phyloP scores from a whole-genome alignment of 352 stramenopile genomes.

The Globisporangium nunn region DNA sequence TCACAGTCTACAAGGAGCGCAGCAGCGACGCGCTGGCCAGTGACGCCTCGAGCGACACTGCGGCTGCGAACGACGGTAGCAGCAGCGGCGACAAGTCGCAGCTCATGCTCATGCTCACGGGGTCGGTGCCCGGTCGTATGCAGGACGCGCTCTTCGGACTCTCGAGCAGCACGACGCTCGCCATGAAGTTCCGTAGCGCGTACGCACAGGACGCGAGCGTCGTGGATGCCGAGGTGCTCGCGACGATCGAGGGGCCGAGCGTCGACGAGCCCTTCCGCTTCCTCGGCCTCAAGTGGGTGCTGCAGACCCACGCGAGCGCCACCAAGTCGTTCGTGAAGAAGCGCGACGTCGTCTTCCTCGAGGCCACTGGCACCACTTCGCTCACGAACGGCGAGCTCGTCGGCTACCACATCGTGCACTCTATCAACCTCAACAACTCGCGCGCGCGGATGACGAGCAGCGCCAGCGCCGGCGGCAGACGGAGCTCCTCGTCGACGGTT shows the following conservation, averaged over 20 bases:
- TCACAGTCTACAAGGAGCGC: slow-evolving; percentile 45
- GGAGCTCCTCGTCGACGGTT: not conserved
- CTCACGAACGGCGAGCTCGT: slow-evolving; percentile 39
- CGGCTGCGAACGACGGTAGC: not conserved
- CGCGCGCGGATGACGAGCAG: slow-evolving; percentile 48
- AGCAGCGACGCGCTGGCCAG: not conserved
- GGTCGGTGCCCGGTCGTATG: slow-evolving; percentile 35
- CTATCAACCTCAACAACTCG: slow-evolving; percentile 32
- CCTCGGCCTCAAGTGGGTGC: slow-evolving; percentile 58
- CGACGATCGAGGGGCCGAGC: slow-evolving; percentile 33
- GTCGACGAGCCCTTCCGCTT: slow-evolving; percentile 43
- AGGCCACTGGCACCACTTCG: slow-evolving; percentile 50
- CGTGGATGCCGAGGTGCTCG: slow-evolving; percentile 28
- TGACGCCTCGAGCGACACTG: no score
- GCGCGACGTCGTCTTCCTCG: slow-evolving; percentile 61
- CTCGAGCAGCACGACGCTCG: slow-evolving; percentile 32
- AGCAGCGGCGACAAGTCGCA: slow-evolving; percentile 11
- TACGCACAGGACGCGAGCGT: slow-evolving; percentile 10
- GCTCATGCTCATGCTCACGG: slow-evolving; percentile 43
- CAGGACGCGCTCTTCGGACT: slow-evolving; percentile 62
- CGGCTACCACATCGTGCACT: slow-evolving; percentile 57
- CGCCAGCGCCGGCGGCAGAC: slow-evolving; percentile 2
- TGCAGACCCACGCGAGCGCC: slow-evolving; percentile 49
- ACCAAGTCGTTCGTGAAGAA: slow-evolving; percentile 34
- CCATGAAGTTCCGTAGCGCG: slow-evolving; percentile 55